These are phyloP conservation scores for Paramecium octaurelia DNA, from an alignment of 73 alveolate genomes.

Conservation along the genomic window DNA sequence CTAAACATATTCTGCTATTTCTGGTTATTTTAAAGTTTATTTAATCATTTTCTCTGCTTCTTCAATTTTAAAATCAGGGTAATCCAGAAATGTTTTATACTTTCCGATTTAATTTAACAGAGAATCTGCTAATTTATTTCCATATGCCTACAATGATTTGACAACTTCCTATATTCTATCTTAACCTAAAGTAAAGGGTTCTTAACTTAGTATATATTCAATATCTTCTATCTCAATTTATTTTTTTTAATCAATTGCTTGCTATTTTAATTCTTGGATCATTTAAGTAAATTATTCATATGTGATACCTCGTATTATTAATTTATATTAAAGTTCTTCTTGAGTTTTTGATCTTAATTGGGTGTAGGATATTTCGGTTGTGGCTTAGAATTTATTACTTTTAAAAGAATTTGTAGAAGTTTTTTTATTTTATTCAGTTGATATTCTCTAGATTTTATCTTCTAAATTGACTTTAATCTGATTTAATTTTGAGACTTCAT, in stretches of 20 bases:
- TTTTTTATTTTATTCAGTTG: not conserved
- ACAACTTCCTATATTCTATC: not conserved
- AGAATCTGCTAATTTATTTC: slow-evolving; percentile 2
- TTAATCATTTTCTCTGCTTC: not conserved
- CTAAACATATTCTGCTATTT: not conserved
- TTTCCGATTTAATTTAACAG: not conserved
- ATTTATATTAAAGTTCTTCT: slow-evolving; percentile 21
- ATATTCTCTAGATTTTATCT: not conserved
- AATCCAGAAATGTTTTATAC: slow-evolving; percentile 9
- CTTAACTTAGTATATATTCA: not conserved
- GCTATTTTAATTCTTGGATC: not conserved
- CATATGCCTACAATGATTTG: not conserved
- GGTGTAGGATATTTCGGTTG: not conserved
- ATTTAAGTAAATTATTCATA: not conserved
- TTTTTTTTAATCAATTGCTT: not conserved
- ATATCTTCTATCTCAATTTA: not conserved
- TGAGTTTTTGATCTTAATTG: not conserved
- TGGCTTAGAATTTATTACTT: not conserved
- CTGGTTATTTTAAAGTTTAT: not conserved
- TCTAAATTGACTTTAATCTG: not conserved
- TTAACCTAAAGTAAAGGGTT: not conserved
- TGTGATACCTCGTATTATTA: slow-evolving; percentile 36
- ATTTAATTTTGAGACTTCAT: not conserved
- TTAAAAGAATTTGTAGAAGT: slow-evolving; percentile 8
- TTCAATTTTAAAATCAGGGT: not conserved